Base-by-base conservation (phyloP, 805 yeast genomes). In the Komagataella mondaviorum region DNA sequence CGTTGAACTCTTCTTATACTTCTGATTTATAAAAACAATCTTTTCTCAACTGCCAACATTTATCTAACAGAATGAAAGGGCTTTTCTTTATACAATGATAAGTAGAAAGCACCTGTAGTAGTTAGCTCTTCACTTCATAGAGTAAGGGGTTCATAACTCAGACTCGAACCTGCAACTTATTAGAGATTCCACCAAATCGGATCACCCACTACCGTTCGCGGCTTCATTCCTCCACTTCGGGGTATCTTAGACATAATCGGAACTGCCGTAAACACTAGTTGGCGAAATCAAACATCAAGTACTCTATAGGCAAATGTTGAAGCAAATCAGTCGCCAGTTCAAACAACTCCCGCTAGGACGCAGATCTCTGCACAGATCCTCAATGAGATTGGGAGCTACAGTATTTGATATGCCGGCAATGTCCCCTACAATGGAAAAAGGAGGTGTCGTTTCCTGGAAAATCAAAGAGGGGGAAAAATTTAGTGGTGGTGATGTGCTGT, bases 381-480 rank as follows among this genome's bases (percentile, higher is more conserved):
- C 39, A 10, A 10, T 30, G 6, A 30, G 39, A 30, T 30, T 30
- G 39, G 39, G 39, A 30, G 39, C 39, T 30, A 30, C 39, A 30
- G 39, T 30, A 10, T 88, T 88, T 70, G 81, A 74, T 51, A 91
- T 91, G 98, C 99, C 99, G 3, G 97, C 99, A 23, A 88, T 91
- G 96, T 90, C 97, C 4, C 99, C 99, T 46, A 91, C 99, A 6
- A 91, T 91, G 99, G 88, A 89, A 30, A 87, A 83, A 63, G 99
- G 99, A 45, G 96, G 96, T 5, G 77, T 91, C 56, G 87, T 88
- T 10, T 75, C 80, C 51, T 91, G 99, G 99, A 86, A 88, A 64
- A 73, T 82, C 60, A 82, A 89, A 65, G 83, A 76, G 49, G 88
- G 88, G 24, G 93, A 87, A 3, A 51, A 72, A 3, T 91, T 85